Conservation (phyloP, 192 early-diverging fungal genomes). For the Phycomyces blakesleeanus region DNA sequence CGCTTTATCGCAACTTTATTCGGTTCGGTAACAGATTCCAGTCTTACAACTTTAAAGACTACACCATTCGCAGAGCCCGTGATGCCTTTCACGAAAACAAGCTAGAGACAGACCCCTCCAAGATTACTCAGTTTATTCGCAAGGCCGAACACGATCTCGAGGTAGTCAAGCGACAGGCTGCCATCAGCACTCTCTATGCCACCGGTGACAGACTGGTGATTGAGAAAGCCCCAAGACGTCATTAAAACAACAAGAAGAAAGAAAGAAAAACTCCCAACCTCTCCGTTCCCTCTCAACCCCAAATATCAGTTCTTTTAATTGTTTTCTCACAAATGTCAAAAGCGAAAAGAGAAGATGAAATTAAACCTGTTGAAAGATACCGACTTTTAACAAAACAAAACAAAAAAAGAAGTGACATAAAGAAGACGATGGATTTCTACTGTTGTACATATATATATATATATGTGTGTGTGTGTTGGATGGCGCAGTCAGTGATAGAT, state of each 20-base stretch:
- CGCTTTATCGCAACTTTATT: constrained; percentile 75
- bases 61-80: constrained; percentile 72
- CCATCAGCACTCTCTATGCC: constrained; percentile 71
- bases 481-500: not conserved
- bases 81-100: constrained; percentile 74
- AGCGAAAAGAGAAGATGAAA: too few species aligned
- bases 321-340: too few species aligned
- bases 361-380: too few species aligned
- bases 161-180: constrained; percentile 73
- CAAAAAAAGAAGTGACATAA: not conserved
- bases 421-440: not conserved
- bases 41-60: constrained; percentile 87
- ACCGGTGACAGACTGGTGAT: constrained; percentile 64
- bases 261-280: too few species aligned
- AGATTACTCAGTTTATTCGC: constrained; percentile 47
- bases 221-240: constrained; percentile 36
- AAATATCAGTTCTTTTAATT: too few species aligned
- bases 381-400: not conserved
- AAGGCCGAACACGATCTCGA: constrained; percentile 66
- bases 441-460: not conserved
- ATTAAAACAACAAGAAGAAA: not conserved
- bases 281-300: too few species aligned
- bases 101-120: constrained; percentile 50
- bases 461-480: not conserved
- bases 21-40: constrained; percentile 69